Evolutionary conservation across 306 rosid species (phyloP).

Genomic region (Nissolia schottii): DNA sequence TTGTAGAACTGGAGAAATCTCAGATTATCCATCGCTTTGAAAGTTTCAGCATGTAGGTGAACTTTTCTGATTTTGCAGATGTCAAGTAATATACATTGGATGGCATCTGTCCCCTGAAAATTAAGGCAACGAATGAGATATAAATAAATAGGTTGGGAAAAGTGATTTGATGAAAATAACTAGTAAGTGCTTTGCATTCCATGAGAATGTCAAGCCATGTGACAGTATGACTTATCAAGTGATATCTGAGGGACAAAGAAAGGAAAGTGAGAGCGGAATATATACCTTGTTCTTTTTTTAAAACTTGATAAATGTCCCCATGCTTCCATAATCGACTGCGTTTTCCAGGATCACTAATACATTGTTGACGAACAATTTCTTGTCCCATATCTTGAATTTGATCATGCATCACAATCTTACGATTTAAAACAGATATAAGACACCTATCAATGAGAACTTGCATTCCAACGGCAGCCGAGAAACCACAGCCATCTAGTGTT

Average conservation of each 20-base stretch:
- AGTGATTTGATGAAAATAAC: not conserved
- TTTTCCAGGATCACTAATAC: constrained; percentile 1
- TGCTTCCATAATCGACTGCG: constrained; percentile 27
- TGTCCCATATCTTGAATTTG: constrained; percentile 24
- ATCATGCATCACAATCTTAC: constrained; percentile 31
- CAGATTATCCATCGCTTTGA: constrained; percentile 24
- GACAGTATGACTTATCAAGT: not conserved
- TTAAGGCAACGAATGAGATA: not conserved
- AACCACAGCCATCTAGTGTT: not conserved
- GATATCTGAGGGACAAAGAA: not conserved
- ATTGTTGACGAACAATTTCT: constrained; percentile 21
- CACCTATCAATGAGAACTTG: constrained; percentile 10
- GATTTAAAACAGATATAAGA: not conserved
- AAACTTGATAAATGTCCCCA: constrained; percentile 9
- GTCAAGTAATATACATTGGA: constrained; percentile 11
- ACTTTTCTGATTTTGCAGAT: not conserved
- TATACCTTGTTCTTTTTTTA: constrained; percentile 18
- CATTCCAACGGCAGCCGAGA: constrained; percentile 2
- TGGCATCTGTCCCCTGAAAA: constrained; percentile 25
- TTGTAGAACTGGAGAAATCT: constrained; percentile 4
- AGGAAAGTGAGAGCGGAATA: not conserved
- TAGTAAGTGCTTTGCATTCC: not conserved
- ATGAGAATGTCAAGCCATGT: not conserved
- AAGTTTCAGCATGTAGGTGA: not conserved
- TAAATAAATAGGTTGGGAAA: not conserved